These are phyloP conservation scores for Melampsora occidentalis DNA, from an alignment of 1,284 basidiomycete species.

Conservation along the genomic window DNA sequence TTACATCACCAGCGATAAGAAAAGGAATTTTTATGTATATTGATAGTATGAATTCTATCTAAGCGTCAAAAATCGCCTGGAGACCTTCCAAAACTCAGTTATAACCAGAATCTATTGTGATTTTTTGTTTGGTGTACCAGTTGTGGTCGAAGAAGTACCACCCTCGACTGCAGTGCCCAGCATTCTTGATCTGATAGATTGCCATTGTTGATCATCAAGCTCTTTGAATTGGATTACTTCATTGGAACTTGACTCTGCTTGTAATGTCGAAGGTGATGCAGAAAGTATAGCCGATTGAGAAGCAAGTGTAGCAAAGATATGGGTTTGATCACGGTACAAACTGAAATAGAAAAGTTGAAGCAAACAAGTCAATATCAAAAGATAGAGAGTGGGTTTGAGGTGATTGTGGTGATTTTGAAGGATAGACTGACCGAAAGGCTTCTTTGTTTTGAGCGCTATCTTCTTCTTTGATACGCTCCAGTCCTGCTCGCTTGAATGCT, in stretches of 20 bases:
- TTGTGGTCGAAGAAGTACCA: too few species aligned
- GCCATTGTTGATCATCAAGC: constrained; percentile 7
- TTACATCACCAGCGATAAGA: too few species aligned
- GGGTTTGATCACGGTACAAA: constrained; percentile 39
- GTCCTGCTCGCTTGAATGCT: constrained; percentile 37
- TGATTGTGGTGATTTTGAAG: neutral
- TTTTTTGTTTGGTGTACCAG: too few species aligned
- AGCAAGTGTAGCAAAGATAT: constrained; percentile 40
- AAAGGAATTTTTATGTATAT: too few species aligned
- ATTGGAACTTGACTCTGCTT: neutral
- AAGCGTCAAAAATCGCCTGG: too few species aligned
- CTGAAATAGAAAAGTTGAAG: neutral
- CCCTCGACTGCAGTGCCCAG: neutral
- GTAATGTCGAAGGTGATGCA: constrained; percentile 21
- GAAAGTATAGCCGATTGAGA: constrained; percentile 41
- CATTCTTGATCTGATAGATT: neutral
- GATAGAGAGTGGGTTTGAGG: neutral
- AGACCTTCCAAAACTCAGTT: too few species aligned
- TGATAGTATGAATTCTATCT: too few species aligned
- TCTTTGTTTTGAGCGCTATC: constrained; percentile 28
- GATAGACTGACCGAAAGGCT: constrained; percentile 29
- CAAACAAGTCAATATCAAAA: neutral
- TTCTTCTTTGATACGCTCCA: constrained; percentile 37
- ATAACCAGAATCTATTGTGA: too few species aligned
- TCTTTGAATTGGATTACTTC: constrained; percentile 3